Conservation (phyloP, 768 basidiomycete genomes). For the Suillus fuscotomentosus region DNA sequence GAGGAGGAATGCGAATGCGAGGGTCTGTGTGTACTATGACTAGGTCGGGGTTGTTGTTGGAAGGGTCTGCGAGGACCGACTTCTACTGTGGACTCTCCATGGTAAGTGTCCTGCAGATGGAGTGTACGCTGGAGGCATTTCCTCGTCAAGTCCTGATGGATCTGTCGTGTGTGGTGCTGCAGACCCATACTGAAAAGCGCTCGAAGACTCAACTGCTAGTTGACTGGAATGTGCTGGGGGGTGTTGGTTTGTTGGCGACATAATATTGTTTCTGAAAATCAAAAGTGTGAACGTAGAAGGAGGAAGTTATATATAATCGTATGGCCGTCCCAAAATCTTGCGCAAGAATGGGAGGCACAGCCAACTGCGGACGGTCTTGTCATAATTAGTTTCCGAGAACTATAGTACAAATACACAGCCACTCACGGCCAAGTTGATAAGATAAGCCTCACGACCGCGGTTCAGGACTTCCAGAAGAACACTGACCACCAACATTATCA, state of each 20-base stretch:
- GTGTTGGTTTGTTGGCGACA: neutral
- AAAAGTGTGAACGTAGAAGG: neutral
- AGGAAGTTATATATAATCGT: neutral
- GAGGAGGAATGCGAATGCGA: slow-evolving; percentile 10
- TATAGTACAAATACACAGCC: neutral
- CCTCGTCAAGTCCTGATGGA: slow-evolving; percentile 37
- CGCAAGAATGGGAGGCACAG: neutral
- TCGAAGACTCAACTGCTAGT: neutral
- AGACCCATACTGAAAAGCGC: neutral
- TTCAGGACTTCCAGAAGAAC: too few relatives aligned
- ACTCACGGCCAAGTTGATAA: neutral
- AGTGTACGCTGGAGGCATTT: slow-evolving; percentile 72
- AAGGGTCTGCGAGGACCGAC: slow-evolving; percentile 65
- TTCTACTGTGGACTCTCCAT: slow-evolving; percentile 64
- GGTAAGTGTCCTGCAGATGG: slow-evolving; percentile 46
- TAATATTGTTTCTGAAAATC: neutral
- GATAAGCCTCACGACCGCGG: neutral
- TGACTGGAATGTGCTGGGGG: neutral
- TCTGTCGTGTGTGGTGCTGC: neutral
- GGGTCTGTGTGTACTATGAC: slow-evolving; percentile 6
- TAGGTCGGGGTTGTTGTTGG: slow-evolving; percentile 37
- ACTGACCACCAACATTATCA: too few relatives aligned
- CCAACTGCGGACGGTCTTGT: neutral
- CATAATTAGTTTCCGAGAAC: too few relatives aligned
- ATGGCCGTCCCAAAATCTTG: neutral